phyloP scores from a whole-genome alignment of 495 filamentous ascomycete genomes.

The Articulospora tetracladia region DNA sequence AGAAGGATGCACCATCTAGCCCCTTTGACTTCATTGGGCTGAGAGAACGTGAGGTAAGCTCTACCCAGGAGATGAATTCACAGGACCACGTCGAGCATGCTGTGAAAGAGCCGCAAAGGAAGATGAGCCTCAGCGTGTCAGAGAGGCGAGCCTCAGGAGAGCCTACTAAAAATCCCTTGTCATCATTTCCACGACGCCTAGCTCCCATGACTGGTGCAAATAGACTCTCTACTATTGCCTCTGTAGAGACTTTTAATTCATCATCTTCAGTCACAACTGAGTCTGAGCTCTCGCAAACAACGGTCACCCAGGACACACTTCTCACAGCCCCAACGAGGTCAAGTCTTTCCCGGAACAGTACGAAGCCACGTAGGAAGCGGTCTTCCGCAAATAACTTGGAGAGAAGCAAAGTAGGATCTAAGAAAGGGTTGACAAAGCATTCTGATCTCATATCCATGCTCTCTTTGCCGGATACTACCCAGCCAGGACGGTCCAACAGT shows the following conservation, averaged over 20 bases:
- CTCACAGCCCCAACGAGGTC: constrained; percentile 15
- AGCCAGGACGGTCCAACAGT: constrained; percentile 47
- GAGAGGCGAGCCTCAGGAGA: constrained; percentile 13
- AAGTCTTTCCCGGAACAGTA: constrained; percentile 19
- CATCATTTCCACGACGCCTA: constrained; percentile 16
- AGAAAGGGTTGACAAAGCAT: constrained; percentile 82
- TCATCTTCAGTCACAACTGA: constrained; percentile 30
- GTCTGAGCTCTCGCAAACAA: constrained; percentile 41
- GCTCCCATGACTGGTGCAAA: constrained; percentile 63
- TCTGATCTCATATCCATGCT: constrained; percentile 91
- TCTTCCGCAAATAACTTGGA: constrained; percentile 21
- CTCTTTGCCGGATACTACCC: constrained; percentile 64
- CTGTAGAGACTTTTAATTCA: constrained; percentile 56
- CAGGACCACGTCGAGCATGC: constrained; percentile 10
- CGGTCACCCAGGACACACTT: constrained; percentile 40
- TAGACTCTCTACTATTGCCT: constrained; percentile 70
- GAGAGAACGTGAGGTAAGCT: constrained; percentile 26
- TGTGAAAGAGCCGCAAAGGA: constrained; percentile 2
- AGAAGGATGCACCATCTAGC: constrained; percentile 5
- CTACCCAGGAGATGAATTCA: constrained; percentile 11
- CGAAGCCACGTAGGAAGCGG: constrained; percentile 4
- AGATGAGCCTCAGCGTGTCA: constrained; percentile 6
- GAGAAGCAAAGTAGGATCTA: constrained; percentile 41
- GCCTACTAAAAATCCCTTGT: constrained; percentile 17
- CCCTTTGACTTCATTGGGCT: constrained; percentile 20